Evolutionary conservation across 176 grass and related monocot species (phyloP), one percentile per base, ranked within the genome.

Genomic region (Avena eriantha): DNA sequence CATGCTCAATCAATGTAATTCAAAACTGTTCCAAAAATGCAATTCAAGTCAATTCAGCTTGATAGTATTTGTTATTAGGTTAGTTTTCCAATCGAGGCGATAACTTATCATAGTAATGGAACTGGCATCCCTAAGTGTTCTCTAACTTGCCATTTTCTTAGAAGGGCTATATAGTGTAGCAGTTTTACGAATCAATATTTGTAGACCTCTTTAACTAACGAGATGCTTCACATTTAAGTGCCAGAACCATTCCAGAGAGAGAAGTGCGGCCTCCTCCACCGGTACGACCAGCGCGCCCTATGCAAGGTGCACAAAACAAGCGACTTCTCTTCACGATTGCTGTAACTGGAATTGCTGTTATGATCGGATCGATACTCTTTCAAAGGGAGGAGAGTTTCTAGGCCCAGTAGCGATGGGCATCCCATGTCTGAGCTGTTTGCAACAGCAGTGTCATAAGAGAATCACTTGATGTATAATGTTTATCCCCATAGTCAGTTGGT

Each of bases 361-460:
- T 94, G 60, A 77, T 98, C 0, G 96, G 96, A 21, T 98, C 93
- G 22, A 85, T 95, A 85, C 75, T 98, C 56, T 92, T 98, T 69
- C 96, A 93, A 63, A 86, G 59, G 87, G 90, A 91, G 22, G 89
- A 92, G 79, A 84, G 68, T 87, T 77, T 81, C 45, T 88, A 91
- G 65, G 57, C 61, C 74, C 19, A 57, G 8, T 77, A 77, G 60
- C 46, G 2, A 87, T 68, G 48, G 39, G 33, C 26, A 48, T 58
- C 23, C 11, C 26, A 48, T 64, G 39, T 49, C 19, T 45, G 45
- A 54, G 50, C 45, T 82, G 76, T 68, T 81, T 75, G 18, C 11
- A 11, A 80, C 76, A 39, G 21, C 18, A 54, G 48, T 80, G 36
- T 18, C 50, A 76, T 87, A 47, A 77, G 57, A 45, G 69, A 10